phyloP scores from a whole-genome alignment of 2,329 filamentous ascomycete species.

The Endocalyx cinctus region DNA sequence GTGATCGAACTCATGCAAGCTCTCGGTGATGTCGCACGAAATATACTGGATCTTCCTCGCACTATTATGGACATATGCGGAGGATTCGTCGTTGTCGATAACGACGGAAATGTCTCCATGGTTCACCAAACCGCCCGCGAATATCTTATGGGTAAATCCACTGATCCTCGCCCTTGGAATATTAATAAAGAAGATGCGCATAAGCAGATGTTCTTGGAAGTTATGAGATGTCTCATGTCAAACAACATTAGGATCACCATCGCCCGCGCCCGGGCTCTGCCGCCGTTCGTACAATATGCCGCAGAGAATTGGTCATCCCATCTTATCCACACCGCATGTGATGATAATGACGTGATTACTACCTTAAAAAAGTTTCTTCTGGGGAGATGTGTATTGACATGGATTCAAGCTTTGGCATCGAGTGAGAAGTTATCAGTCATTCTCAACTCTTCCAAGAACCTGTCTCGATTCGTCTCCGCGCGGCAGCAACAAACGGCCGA shows the following conservation, averaged over 20 bases:
- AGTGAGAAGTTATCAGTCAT: constrained; percentile 20
- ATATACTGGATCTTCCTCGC: constrained; percentile 19
- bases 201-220: constrained; percentile 16
- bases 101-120: constrained; percentile 19
- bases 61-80: constrained; percentile 26
- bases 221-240: constrained; percentile 14
- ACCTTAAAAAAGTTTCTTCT: constrained; percentile 22
- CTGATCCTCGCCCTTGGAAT: constrained; percentile 3
- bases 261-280: constrained; percentile 2
- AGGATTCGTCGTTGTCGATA: constrained; percentile 27
- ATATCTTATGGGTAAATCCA: constrained; percentile 19
- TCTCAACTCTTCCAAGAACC: constrained; percentile 19
- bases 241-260: constrained; percentile 8
- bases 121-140: constrained; percentile 33
- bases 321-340: constrained; percentile 7
- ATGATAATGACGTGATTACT: constrained; percentile 4
- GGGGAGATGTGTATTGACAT: constrained; percentile 21
- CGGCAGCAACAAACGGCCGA: constrained; percentile 2
- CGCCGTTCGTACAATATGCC: constrained; percentile 18
- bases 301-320: constrained; percentile 22
- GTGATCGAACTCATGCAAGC: constrained; percentile 19
- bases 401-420: constrained; percentile 27
- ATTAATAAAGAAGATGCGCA: constrained; percentile 13
- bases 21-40: constrained; percentile 10
- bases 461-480: constrained; percentile 16